Percentiles rank a stretch among this genome's conserved stretches.
Conservation (phyloP, 129 eudicot species). For the Tanacetum coccineum region DNA sequence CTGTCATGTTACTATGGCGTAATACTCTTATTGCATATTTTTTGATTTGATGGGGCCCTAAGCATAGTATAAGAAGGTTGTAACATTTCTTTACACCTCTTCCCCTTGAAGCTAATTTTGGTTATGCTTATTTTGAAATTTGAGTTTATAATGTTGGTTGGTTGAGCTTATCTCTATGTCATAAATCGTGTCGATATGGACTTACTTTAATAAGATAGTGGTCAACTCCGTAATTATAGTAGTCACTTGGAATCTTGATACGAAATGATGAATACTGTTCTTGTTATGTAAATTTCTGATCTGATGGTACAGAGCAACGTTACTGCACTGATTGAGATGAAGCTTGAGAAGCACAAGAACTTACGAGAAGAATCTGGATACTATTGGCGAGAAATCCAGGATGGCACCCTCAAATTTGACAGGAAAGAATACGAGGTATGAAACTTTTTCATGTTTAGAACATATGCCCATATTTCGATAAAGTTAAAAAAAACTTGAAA, state of each 20-base stretch:
- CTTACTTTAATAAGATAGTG: background rate
- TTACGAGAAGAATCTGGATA: conserved; percentile 78
- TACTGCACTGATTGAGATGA: conserved; percentile 78
- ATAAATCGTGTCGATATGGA: conserved; percentile 1
- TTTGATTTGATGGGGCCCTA: too few species aligned
- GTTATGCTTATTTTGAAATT: too few species aligned
- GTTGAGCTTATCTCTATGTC: background rate
- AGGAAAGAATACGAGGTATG: conserved; percentile 81
- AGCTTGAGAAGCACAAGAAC: conserved; percentile 99
- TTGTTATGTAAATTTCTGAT: background rate
- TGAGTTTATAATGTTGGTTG: background rate
- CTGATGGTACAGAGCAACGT: conserved; percentile 66
- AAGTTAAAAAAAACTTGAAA: background rate
- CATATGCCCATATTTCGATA: background rate
- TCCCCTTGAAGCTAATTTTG: background rate
- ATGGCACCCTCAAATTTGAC: conserved; percentile 90
- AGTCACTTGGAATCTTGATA: background rate
- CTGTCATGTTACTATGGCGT: background rate
- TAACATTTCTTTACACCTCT: background rate
- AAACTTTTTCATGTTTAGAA: conserved; percentile 11
- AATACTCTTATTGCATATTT: background rate
- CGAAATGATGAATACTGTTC: conserved; percentile 2
- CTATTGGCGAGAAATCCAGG: conserved; percentile 74
- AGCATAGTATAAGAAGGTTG: background rate
- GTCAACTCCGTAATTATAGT: background rate